phyloP scores from a whole-genome alignment of 306 rosid genomes.

The Sphenostylis stenocarpa region DNA sequence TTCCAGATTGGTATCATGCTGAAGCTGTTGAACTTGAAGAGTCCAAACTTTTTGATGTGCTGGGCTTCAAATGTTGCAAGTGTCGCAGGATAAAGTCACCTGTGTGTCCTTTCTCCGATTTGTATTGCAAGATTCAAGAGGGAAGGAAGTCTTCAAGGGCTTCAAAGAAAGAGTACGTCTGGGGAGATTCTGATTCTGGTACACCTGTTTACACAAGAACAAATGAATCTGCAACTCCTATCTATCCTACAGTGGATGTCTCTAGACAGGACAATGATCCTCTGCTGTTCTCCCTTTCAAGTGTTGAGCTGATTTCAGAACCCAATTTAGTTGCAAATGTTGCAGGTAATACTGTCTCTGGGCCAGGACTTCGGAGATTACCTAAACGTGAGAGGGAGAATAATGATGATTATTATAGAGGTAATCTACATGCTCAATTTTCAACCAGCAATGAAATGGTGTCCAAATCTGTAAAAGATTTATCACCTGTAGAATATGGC shows the following conservation, averaged over 20 bases:
- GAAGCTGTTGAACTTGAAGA: constrained; percentile 79
- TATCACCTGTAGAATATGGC: constrained; percentile 26
- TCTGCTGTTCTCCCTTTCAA: constrained; percentile 59
- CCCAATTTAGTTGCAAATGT: constrained; percentile 45
- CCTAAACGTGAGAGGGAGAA: constrained; percentile 65
- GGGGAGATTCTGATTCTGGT: constrained; percentile 48
- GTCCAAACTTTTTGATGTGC: constrained; percentile 59
- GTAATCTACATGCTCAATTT: constrained; percentile 33
- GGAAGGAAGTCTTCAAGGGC: constrained; percentile 31
- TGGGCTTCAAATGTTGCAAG: constrained; percentile 78
- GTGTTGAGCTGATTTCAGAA: constrained; percentile 57
- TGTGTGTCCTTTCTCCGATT: constrained; percentile 59
- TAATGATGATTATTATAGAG: constrained; percentile 37
- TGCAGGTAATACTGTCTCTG: constrained; percentile 50
- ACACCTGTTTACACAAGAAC: constrained; percentile 33
- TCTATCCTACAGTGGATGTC: constrained; percentile 49
- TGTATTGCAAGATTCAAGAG: constrained; percentile 39
- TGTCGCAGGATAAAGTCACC: constrained; percentile 85
- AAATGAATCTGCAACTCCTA: constrained; percentile 50
- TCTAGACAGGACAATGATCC: constrained; percentile 55
- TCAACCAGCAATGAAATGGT: constrained; percentile 25
- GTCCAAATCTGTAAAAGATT: constrained; percentile 34
- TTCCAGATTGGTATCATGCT: constrained; percentile 82
- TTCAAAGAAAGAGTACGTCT: constrained; percentile 45
- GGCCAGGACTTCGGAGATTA: constrained; percentile 55